These are phyloP conservation scores for Acanthamoeba lenticulata DNA, from an alignment of 208 protist genomes.

Conservation along the genomic window DNA sequence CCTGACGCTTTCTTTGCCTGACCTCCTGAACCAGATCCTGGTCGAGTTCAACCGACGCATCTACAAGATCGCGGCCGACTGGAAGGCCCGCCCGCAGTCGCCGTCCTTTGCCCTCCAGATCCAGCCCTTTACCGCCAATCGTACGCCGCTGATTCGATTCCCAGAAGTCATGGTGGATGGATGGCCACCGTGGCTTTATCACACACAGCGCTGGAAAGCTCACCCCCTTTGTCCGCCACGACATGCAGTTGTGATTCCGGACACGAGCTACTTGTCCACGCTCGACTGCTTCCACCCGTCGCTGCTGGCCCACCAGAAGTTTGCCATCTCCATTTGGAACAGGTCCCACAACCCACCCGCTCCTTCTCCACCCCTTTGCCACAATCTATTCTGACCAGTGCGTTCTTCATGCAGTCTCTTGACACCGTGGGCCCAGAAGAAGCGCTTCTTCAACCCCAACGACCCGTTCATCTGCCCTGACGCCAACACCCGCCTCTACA, in stretches of 20 bases:
- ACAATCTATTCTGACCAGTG: background rate
- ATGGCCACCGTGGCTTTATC: background rate
- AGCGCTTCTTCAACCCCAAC: background rate
- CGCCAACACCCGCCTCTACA: background rate
- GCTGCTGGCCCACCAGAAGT: slow-evolving; percentile 22
- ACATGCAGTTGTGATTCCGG: background rate
- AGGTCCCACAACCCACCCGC: background rate
- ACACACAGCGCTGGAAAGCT: background rate
- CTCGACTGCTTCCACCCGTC: slow-evolving; percentile 17
- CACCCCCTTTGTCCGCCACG: too few species aligned
- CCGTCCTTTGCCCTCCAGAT: background rate
- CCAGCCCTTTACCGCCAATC: slow-evolving; percentile 6
- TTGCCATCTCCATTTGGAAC: slow-evolving; percentile 33
- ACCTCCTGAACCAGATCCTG: background rate
- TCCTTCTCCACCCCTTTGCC: too few species aligned
- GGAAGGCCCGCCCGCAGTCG: background rate
- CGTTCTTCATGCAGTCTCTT: background rate
- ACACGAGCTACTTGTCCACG: slow-evolving; percentile 8
- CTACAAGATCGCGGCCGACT: slow-evolving; percentile 2
- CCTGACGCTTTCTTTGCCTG: background rate
- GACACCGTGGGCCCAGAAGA: slow-evolving; percentile 1
- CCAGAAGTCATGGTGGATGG: too few species aligned
- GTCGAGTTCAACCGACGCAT: slow-evolving; percentile 23
- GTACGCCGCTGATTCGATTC: background rate
- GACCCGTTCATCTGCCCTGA: slow-evolving; percentile 7